A percentile compares a stretch with the other conserved stretches of the same genome.
Conservation (phyloP, 192 early-diverging fungal species). For the Entomortierella parvispora region DNA sequence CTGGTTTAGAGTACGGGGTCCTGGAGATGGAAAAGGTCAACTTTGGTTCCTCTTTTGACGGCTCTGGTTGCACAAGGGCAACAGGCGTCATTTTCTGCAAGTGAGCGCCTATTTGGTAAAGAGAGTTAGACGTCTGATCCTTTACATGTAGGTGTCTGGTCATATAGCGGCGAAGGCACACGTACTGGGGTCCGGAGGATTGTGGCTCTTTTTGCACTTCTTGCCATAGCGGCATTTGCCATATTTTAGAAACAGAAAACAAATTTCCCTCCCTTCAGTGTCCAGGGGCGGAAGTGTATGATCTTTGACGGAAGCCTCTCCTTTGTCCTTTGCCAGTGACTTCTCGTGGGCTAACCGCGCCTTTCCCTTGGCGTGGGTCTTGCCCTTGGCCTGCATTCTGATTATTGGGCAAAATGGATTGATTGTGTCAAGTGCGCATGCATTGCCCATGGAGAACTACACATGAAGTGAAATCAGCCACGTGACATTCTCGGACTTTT, state of each 20-base stretch:
- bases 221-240: conserved; percentile 47
- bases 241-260: conserved; percentile 58
- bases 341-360: too few species aligned
- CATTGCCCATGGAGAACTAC: too few species aligned
- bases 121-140: background rate
- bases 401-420: too few species aligned
- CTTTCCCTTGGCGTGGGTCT: too few species aligned
- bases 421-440: too few species aligned
- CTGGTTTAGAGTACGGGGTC: conserved; percentile 8
- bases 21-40: conserved; percentile 28
- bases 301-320: background rate
- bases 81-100: conserved; percentile 5
- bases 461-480: too few species aligned
- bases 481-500: too few species aligned
- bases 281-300: conserved; percentile 21
- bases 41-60: conserved; percentile 10
- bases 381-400: too few species aligned
- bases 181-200: conserved; percentile 32
- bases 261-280: conserved; percentile 50
- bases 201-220: conserved; percentile 48
- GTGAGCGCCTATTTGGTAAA: conserved; percentile 12
- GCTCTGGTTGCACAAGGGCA: background rate
- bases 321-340: too few species aligned
- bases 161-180: background rate
- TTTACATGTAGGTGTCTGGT: background rate